These are phyloP conservation scores for Yamadazyma paraphyllophila DNA, from an alignment of 805 yeast genomes.

Conservation along the genomic window DNA sequence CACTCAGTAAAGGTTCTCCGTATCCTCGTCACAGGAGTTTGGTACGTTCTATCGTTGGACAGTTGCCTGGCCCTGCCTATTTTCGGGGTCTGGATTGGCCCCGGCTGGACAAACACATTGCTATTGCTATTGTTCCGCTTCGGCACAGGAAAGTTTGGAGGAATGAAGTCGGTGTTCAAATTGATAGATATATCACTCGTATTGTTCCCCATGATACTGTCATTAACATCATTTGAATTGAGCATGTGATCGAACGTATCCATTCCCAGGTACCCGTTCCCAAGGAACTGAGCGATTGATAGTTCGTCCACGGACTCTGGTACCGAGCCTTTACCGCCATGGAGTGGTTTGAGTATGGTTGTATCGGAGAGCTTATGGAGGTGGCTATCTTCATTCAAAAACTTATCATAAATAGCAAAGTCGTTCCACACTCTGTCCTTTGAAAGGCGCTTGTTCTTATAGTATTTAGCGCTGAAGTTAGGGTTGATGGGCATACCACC, in stretches of 20 bases:
- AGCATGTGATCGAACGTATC: constrained; percentile 11
- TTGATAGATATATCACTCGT: constrained; percentile 32
- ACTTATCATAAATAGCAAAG: constrained; percentile 25
- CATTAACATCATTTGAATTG: constrained; percentile 20
- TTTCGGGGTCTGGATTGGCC: constrained; percentile 35
- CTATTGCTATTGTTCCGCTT: constrained; percentile 16
- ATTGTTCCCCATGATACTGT: constrained; percentile 26
- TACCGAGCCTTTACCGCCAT: neutral
- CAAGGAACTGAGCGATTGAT: constrained; percentile 28
- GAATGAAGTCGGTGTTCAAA: constrained; percentile 24
- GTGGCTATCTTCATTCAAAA: constrained; percentile 19
- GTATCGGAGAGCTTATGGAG: constrained; percentile 21
- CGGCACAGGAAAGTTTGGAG: constrained; percentile 17
- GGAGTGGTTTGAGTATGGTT: constrained; percentile 31
- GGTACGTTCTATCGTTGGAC: constrained; percentile 38
- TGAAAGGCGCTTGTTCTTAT: constrained; percentile 29
- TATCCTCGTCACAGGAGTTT: constrained; percentile 42
- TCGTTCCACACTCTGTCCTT: constrained; percentile 39
- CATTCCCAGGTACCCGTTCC: constrained; percentile 16
- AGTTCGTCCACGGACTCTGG: constrained; percentile 16
- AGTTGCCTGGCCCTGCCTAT: constrained; percentile 34
- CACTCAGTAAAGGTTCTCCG: constrained; percentile 17
- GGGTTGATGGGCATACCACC: constrained; percentile 37
- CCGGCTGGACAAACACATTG: constrained; percentile 8
- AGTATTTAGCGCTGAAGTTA: constrained; percentile 37